A percentile compares a stretch with the other conserved stretches of the same genome.
Conservation (phyloP, 164 flowering plant species). For the Cinnamomum micranthum region DNA sequence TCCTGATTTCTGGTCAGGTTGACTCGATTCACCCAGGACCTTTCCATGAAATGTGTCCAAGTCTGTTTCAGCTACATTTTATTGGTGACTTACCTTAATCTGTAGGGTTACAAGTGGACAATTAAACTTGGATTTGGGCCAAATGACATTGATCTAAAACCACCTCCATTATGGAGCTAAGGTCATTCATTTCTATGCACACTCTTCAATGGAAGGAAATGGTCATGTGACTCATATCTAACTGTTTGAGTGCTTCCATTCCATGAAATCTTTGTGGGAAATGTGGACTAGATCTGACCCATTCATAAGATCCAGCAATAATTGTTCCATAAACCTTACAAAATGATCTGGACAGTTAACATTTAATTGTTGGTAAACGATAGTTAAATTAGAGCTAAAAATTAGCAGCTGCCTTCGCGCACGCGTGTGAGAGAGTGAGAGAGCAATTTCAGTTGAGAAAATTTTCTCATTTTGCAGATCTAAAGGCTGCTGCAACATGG, state of each 20-base stretch:
- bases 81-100: not conserved
- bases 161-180: too few relatives aligned
- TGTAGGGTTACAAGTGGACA: not conserved
- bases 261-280: not conserved
- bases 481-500: slow-evolving; percentile 82
- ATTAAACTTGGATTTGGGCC: not conserved
- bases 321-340: too few relatives aligned
- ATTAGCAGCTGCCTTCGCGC: too few relatives aligned
- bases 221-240: not conserved
- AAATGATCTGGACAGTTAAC: too few relatives aligned
- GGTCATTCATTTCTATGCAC: not conserved
- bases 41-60: not conserved
- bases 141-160: not conserved
- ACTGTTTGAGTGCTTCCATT: not conserved
- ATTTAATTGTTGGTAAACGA: too few relatives aligned
- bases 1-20: not conserved
- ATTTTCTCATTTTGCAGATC: slow-evolving; percentile 33
- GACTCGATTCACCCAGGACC: not conserved
- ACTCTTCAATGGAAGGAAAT: not conserved
- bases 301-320: not conserved
- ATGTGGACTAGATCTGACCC: not conserved
- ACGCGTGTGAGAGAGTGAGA: too few relatives aligned
- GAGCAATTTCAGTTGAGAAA: not conserved
- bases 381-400: too few relatives aligned
- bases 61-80: not conserved